phyloP scores from a whole-genome alignment of 208 protist genomes.

The Wallacemonas sp. region DNA sequence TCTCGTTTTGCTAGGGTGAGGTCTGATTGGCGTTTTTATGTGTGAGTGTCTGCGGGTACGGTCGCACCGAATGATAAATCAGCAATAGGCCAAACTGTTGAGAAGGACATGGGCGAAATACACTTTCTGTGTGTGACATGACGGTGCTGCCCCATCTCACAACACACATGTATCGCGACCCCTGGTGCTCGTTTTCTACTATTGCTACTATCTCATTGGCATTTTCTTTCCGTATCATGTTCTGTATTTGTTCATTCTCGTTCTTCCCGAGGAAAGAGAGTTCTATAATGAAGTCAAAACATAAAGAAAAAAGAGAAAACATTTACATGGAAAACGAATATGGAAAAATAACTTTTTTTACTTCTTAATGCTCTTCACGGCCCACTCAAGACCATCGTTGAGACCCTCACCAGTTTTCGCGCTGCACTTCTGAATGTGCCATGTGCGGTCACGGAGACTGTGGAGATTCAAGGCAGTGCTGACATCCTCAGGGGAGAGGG shows the following conservation, averaged over 20 bases:
- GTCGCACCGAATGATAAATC: too few species aligned
- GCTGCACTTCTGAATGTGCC: slow-evolving; percentile 93
- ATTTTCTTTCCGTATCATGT: slow-evolving; percentile 1
- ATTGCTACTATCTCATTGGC: too few species aligned
- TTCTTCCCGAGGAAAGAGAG: background rate
- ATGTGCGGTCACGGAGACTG: slow-evolving; percentile 86
- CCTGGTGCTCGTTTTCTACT: slow-evolving; percentile 2
- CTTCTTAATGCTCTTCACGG: slow-evolving; percentile 86
- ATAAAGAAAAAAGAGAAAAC: slow-evolving; percentile 26
- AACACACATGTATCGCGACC: too few species aligned
- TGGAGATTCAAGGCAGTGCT: slow-evolving; percentile 85
- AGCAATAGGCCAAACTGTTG: too few species aligned
- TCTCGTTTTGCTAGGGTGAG: too few species aligned
- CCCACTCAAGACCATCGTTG: slow-evolving; percentile 88
- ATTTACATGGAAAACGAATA: slow-evolving; percentile 4
- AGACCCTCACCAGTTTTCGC: slow-evolving; percentile 90
- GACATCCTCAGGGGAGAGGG: slow-evolving; percentile 81
- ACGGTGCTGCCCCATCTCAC: too few species aligned
- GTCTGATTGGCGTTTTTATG: too few species aligned
- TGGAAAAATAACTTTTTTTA: slow-evolving; percentile 20
- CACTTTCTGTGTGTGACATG: too few species aligned
- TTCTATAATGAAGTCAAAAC: slow-evolving; percentile 12
- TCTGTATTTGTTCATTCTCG: background rate
- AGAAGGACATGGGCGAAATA: too few species aligned
- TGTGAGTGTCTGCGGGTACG: too few species aligned